Percentiles rank a stretch among this genome's conserved stretches.
These are phyloP conservation scores for Suillus subaureus DNA, from an alignment of 768 basidiomycete genomes.

Conservation along the genomic window DNA sequence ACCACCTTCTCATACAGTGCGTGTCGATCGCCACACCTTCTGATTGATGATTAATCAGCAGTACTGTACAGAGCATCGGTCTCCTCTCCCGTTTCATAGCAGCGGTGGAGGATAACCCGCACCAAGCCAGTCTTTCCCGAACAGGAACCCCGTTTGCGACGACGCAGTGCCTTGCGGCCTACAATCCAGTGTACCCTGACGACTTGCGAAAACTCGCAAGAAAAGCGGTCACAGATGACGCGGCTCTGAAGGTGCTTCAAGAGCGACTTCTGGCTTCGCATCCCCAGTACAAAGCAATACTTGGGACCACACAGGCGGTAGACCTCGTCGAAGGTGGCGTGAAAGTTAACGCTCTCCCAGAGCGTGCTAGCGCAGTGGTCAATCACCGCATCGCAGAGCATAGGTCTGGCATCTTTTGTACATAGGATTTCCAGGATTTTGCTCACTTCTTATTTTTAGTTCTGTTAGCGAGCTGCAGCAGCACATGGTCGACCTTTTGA, in stretches of 20 bases:
- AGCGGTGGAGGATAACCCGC: constrained; percentile 65
- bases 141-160: constrained; percentile 11
- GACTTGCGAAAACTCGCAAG: constrained; percentile 48
- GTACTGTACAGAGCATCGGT: constrained; percentile 60
- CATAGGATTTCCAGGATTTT: not conserved
- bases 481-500: constrained; percentile 31
- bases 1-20: constrained; percentile 75
- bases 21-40: constrained; percentile 10
- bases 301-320: constrained; percentile 73
- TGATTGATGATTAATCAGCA: not conserved
- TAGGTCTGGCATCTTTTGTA: constrained; percentile 40
- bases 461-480: constrained; percentile 22
- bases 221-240: constrained; percentile 47
- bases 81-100: constrained; percentile 69
- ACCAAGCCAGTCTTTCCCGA: constrained; percentile 46
- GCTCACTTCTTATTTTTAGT: constrained; percentile 9
- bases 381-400: constrained; percentile 69
- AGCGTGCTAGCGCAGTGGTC: constrained; percentile 64
- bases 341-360: constrained; percentile 77
- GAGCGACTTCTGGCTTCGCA: constrained; percentile 23
- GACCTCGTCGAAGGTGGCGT: constrained; percentile 65
- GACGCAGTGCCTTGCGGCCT: constrained; percentile 65
- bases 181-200: constrained; percentile 54
- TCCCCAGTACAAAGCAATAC: constrained; percentile 43
- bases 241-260: constrained; percentile 51